A percentile compares a stretch with the other conserved stretches of the same genome.
phyloP scores from a whole-genome alignment of 129 eudicot genomes.

The Flaveria robusta region DNA sequence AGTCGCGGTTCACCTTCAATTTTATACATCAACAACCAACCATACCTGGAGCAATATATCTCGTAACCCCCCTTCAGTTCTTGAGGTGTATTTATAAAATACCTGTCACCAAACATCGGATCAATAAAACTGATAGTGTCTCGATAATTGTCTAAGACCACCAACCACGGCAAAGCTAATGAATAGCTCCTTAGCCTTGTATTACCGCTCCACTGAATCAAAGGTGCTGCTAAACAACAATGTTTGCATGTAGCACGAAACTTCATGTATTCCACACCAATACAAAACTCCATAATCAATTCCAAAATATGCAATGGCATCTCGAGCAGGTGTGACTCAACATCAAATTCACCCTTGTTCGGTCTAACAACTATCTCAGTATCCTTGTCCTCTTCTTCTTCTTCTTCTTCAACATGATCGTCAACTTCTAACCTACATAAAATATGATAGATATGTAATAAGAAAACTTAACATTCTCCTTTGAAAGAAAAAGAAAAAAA shows the following conservation, averaged over 20 bases:
- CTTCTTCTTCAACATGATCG: background rate
- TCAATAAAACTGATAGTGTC: slow-evolving; percentile 14
- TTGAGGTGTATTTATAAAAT: background rate
- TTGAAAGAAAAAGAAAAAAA: background rate
- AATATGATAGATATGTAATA: background rate
- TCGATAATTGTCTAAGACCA: background rate
- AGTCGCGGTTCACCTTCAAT: background rate
- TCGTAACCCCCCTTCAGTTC: background rate
- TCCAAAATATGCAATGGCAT: slow-evolving; percentile 22
- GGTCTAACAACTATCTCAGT: background rate
- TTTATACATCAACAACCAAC: slow-evolving; percentile 23
- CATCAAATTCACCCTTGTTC: background rate
- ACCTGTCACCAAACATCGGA: slow-evolving; percentile 18
- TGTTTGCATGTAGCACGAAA: slow-evolving; percentile 28
- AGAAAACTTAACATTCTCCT: background rate
- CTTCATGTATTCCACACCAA: slow-evolving; percentile 15
- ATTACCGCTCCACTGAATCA: background rate
- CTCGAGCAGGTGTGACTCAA: background rate
- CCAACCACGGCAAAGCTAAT: slow-evolving; percentile 22
- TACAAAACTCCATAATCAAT: background rate
- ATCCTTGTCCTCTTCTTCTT: too few species aligned
- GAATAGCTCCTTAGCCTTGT: background rate
- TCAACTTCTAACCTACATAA: slow-evolving; percentile 16
- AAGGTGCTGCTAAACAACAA: slow-evolving; percentile 12
- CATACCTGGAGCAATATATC: slow-evolving; percentile 22